Base-by-base conservation (phyloP, 1,284 basidiomycete genomes). In the Malassezia pachydermatis region DNA sequence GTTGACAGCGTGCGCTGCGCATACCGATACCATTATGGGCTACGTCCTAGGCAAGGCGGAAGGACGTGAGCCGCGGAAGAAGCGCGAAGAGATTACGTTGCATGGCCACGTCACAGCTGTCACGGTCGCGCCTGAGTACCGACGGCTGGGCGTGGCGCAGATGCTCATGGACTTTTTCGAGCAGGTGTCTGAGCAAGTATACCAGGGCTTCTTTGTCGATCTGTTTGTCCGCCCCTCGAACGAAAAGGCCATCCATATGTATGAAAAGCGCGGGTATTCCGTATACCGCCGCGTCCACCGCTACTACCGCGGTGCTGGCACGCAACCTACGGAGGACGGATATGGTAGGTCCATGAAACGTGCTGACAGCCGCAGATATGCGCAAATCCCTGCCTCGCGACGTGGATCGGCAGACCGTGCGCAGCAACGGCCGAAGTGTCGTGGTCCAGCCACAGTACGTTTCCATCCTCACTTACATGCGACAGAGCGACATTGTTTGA, bases 71-170 rank as follows among this genome's bases (percentile, higher is more conserved):
- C 51, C 62, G 5, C 3, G 16, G 8, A 13, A 33, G 10, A 61
- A 44, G 9, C 30, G 30, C 7, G n/a, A 51, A 50, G 29, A 33
- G 43, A 53, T 60, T 19, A 59, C 65, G 28, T 33, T 61, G 10
- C 68, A 71, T 37, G 68, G 67, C 0, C 88, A 92, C 67, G 83
- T 92, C 59, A 92, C 88, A 1, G 87, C 88, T 0, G 77, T 92
- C 45, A 86, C 87, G 2, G 86, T 92, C 42, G 86, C 88, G 0
- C 88, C 88, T 16, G 84, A 88, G 65, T 92, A 88, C 72, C 83
- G 88, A 30, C 81, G 86, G 2, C 78, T 92, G 2, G 80, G 80
- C 1, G 80, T 92, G 43, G 88, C 84, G 0, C 80, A 81, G 56
- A 82, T 80, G 66, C 81, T 92, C 79, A 86, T 88, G 79, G 70